Conservation (phyloP, 352 stramenopile species). For the Phytophthora palmivora region DNA sequence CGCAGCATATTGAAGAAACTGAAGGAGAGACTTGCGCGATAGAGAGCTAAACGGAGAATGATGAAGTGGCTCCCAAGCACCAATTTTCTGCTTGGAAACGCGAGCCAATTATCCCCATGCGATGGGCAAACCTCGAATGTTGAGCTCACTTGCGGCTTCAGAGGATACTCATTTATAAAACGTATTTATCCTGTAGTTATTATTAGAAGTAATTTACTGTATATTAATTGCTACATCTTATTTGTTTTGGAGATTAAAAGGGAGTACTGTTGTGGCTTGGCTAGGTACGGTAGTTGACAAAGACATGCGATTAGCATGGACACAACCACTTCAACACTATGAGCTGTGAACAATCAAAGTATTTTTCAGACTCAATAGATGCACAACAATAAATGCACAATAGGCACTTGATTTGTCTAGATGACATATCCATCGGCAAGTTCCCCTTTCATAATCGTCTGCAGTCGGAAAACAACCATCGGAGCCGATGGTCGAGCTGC, state of each 20-base stretch:
- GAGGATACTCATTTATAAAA: constrained; percentile 9
- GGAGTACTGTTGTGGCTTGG: neutral
- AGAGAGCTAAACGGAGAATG: constrained; percentile 8
- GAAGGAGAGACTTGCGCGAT: constrained; percentile 8
- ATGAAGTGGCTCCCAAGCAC: constrained; percentile 31
- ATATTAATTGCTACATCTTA: neutral
- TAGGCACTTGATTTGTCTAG: neutral
- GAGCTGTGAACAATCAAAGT: too few relatives aligned
- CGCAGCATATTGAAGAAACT: constrained; percentile 27
- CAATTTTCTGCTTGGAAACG: constrained; percentile 27
- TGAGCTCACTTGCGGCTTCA: neutral
- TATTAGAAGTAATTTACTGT: too few relatives aligned
- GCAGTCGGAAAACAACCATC: constrained; percentile 24
- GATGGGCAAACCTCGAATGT: constrained; percentile 19
- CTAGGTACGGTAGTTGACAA: constrained; percentile 14
- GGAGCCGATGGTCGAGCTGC: constrained; percentile 8
- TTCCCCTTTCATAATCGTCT: constrained; percentile 16
- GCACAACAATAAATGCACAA: neutral
- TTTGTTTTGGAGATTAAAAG: neutral
- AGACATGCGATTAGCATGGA: constrained; percentile 9
- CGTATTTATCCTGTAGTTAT: neutral
- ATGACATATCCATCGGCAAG: constrained; percentile 2
- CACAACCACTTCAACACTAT: constrained; percentile 4
- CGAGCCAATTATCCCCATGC: constrained; percentile 19
- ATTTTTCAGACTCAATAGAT: too few relatives aligned